phyloP scores from a whole-genome alignment of 352 stramenopile genomes.

The Salisapilia sapeloensis region DNA sequence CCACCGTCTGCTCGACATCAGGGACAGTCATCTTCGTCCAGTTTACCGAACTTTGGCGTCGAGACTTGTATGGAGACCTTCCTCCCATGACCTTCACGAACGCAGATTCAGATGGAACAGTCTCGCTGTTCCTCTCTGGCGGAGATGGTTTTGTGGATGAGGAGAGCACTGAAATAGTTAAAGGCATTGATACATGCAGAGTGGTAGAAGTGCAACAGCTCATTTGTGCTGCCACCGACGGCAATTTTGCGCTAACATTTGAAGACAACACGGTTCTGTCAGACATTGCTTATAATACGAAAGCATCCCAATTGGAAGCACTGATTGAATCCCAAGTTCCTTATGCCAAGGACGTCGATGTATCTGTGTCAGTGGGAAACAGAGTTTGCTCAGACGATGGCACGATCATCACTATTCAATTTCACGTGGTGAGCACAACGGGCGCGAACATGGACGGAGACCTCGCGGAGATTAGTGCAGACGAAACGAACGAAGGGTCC shows the following conservation, averaged over 20 bases:
- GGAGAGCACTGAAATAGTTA: constrained; percentile 47
- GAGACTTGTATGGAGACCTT: constrained; percentile 34
- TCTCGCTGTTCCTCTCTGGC: constrained; percentile 18
- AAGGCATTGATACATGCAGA: constrained; percentile 54
- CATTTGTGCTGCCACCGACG: constrained; percentile 37
- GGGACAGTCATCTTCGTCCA: constrained; percentile 43
- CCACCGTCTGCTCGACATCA: constrained; percentile 24
- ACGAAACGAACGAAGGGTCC: constrained; percentile 27
- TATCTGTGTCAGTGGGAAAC: constrained; percentile 13
- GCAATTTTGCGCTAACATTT: constrained; percentile 52
- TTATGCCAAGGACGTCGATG: constrained; percentile 47
- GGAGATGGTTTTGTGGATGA: constrained; percentile 38
- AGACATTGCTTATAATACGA: constrained; percentile 20
- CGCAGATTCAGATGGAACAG: constrained; percentile 29
- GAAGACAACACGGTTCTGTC: constrained; percentile 27
- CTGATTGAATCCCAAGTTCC: constrained; percentile 24
- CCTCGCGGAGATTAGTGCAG: constrained; percentile 20
- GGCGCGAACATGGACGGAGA: constrained; percentile 29
- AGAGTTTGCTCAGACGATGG: constrained; percentile 27
- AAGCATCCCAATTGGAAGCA: constrained; percentile 14
- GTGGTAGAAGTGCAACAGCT: constrained; percentile 40
- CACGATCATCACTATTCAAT: constrained; percentile 38
- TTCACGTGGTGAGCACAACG: constrained; percentile 29
- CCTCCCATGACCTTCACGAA: constrained; percentile 35
- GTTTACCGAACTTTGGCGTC: constrained; percentile 34